Conservation (phyloP, 2,329 filamentous ascomycete species). For the Tolypocladium inflatum region DNA sequence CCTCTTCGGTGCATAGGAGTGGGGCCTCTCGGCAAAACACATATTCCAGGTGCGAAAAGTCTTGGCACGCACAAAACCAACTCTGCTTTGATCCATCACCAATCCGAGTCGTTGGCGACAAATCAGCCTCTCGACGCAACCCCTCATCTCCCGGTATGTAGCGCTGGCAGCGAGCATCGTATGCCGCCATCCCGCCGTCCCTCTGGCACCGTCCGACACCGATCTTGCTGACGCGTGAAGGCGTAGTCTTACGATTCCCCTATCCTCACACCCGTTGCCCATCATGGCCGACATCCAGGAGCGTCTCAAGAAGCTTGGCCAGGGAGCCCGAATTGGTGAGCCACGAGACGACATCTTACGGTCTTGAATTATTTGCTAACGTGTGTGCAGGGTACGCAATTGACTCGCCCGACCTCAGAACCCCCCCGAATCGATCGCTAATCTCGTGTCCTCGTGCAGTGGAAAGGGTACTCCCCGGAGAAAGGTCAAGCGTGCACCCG, state of each 20-base stretch:
- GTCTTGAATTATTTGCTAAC: not conserved
- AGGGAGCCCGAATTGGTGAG: constrained; percentile 56
- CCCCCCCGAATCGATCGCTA: constrained; percentile 15
- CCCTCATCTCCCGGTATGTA: constrained; percentile 24
- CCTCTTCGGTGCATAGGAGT: not conserved
- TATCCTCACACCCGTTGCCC: constrained; percentile 20
- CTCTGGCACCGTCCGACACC: not conserved
- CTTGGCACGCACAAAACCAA: constrained; percentile 37
- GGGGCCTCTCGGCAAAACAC: constrained; percentile 21
- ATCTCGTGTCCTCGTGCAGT: constrained; percentile 30
- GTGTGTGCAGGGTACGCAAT: constrained; percentile 25
- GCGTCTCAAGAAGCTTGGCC: constrained; percentile 50
- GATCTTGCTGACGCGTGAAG: constrained; percentile 5
- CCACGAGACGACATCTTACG: constrained; percentile 12
- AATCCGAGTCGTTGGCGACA: constrained; percentile 25
- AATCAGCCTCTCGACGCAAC: constrained; percentile 21
- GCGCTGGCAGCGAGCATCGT: not conserved
- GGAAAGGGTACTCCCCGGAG: constrained; percentile 97
- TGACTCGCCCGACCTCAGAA: constrained; percentile 4
- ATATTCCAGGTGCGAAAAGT: constrained; percentile 31
- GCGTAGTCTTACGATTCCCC: constrained; percentile 1
- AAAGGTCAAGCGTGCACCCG: constrained; percentile 97
- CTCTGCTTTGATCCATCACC: constrained; percentile 26
- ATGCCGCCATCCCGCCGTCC: not conserved
- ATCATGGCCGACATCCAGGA: constrained; percentile 49